Percentiles rank a stretch among this genome's conserved stretches.
These are phyloP conservation scores for Epichloe coenophiala DNA, from an alignment of 2,329 filamentous ascomycete genomes.

Conservation along the genomic window DNA sequence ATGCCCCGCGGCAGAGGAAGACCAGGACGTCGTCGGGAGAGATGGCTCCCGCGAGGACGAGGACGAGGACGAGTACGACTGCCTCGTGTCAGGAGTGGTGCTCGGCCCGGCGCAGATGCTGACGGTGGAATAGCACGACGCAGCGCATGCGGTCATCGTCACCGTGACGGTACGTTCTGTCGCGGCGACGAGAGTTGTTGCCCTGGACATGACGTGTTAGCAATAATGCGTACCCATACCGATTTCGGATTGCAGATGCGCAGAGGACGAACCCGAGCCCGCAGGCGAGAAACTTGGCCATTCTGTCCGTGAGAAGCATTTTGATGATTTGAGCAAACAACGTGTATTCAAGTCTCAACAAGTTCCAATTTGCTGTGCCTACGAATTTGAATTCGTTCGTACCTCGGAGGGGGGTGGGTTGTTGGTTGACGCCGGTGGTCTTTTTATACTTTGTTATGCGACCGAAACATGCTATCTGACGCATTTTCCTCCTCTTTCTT, in stretches of 20 bases:
- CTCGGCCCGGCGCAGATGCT: neutral
- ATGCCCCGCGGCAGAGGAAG: no score
- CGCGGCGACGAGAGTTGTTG: constrained; percentile 11
- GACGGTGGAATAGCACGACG: constrained; percentile 11
- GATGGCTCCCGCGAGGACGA: no score
- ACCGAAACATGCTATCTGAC: no score
- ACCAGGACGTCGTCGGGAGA: no score
- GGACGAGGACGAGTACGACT: neutral
- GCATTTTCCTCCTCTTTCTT: no score
- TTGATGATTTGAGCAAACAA: neutral
- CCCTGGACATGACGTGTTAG: constrained; percentile 8
- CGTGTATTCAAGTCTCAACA: no score
- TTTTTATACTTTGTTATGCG: no score
- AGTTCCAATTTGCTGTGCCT: no score
- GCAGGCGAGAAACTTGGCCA: neutral
- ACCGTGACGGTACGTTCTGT: constrained; percentile 17
- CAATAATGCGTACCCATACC: fast-evolving
- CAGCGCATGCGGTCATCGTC: constrained; percentile 17
- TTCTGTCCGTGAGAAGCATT: neutral
- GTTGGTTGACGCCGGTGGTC: no score
- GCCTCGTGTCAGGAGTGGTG: neutral
- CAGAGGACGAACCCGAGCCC: neutral
- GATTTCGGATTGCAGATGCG: no score
- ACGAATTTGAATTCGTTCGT: no score
- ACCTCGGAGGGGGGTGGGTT: no score